phyloP scores from a whole-genome alignment of 768 basidiomycete genomes.

The Tylopilus subfusipes region DNA sequence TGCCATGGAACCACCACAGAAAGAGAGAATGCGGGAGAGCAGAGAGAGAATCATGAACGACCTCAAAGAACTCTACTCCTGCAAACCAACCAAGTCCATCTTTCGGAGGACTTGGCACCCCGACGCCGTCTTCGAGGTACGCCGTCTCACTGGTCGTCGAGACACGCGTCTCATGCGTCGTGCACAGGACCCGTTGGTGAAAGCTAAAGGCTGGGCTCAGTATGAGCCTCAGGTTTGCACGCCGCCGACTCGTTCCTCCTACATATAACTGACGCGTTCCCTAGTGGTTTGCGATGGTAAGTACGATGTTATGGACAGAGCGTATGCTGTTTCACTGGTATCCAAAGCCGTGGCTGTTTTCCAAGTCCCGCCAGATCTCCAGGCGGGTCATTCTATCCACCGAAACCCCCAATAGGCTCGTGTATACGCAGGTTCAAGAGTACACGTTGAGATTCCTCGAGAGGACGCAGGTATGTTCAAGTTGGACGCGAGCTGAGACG shows the following conservation, averaged over 20 bases:
- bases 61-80: neutral
- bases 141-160: neutral
- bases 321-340: neutral
- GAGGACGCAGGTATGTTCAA: neutral
- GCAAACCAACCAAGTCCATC: neutral
- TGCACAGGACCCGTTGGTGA: neutral
- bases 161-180: neutral
- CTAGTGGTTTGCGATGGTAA: neutral
- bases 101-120: neutral
- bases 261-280: neutral
- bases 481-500: neutral
- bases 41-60: neutral
- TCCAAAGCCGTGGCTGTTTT: slow-evolving; percentile 26
- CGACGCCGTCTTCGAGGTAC: neutral
- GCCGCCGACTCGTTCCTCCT: neutral
- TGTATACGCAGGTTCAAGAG: neutral
- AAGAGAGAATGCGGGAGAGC: neutral
- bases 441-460: neutral
- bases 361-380: slow-evolving; percentile 47
- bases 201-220: neutral
- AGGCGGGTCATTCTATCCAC: slow-evolving; percentile 30
- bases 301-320: neutral
- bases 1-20: neutral
- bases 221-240: neutral
- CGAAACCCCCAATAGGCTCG: neutral